These are phyloP conservation scores for Neurospora discreta DNA, from an alignment of 495 filamentous ascomycete species.

Conservation along the genomic window DNA sequence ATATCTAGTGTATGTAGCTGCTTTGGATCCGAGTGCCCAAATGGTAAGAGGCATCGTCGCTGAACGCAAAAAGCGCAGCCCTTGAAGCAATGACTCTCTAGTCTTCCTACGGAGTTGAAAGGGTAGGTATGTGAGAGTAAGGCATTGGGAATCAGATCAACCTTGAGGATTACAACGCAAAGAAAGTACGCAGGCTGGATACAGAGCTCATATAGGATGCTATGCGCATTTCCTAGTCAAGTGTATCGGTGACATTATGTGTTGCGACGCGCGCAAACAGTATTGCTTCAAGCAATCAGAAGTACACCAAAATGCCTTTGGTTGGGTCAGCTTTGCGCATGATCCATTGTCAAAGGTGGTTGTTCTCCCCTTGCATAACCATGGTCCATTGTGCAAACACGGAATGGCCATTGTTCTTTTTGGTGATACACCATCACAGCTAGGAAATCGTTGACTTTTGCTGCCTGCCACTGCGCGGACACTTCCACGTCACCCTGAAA, in stretches of 20 bases:
- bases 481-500: not conserved
- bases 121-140: not conserved
- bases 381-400: not conserved
- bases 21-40: not conserved
- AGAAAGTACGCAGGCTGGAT: not conserved
- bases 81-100: not conserved
- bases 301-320: not conserved
- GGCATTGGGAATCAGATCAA: not conserved
- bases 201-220: not conserved
- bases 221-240: not conserved
- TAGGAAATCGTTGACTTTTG: not conserved
- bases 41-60: not conserved
- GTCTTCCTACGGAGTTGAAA: not conserved
- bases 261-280: not conserved
- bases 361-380: not conserved
- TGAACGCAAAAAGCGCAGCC: not conserved
- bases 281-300: not conserved
- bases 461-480: not conserved
- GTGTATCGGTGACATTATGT: not conserved
- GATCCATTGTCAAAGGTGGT: not conserved
- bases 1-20: not conserved
- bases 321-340: not conserved
- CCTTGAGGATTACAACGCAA: not conserved
- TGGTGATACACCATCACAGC: not conserved
- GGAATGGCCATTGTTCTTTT: not conserved